Conservation (phyloP, 2,329 filamentous ascomycete genomes). For the Colletotrichum horii region DNA sequence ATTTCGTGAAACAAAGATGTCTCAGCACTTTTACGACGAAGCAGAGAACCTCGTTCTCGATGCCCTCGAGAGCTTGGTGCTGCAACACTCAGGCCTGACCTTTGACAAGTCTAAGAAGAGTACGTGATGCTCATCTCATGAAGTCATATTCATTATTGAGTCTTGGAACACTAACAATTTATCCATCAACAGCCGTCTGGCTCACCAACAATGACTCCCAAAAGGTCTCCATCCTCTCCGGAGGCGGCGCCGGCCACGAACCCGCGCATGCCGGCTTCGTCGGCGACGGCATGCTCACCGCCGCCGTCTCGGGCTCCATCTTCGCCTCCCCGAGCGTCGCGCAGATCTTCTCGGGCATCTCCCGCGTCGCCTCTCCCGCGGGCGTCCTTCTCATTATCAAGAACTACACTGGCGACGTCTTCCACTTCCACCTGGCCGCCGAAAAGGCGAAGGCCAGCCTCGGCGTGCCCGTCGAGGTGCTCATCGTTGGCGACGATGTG, state of each 20-base stretch:
- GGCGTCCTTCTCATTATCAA: constrained; percentile 70
- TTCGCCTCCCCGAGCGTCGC: constrained; percentile 69
- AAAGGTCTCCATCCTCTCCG: constrained; percentile 56
- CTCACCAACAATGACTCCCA: constrained; percentile 4
- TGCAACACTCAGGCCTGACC: constrained; percentile 59
- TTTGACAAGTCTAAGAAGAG: constrained; percentile 46
- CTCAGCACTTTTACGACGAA: constrained; percentile 16
- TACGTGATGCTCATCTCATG: background rate
- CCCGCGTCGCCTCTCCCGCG: constrained; percentile 58
- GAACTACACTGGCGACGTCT: constrained; percentile 68
- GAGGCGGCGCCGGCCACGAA: constrained; percentile 66
- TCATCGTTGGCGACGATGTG: constrained; percentile 65
- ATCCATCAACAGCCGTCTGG: background rate
- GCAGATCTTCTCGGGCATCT: constrained; percentile 64
- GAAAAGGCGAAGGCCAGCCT: constrained; percentile 30
- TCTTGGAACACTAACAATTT: background rate
- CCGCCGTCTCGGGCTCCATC: constrained; percentile 69
- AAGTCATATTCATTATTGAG: too few species aligned
- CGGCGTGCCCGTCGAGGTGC: constrained; percentile 5
- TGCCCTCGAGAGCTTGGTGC: constrained; percentile 7
- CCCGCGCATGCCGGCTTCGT: constrained; percentile 69
- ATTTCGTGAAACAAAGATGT: background rate
- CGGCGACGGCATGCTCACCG: constrained; percentile 65
- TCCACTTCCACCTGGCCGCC: constrained; percentile 53
- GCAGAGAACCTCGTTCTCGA: constrained; percentile 16